These are phyloP conservation scores for Neofusicoccum kwambonambiense DNA, from an alignment of 2,329 filamentous ascomycete species.

Conservation along the genomic window DNA sequence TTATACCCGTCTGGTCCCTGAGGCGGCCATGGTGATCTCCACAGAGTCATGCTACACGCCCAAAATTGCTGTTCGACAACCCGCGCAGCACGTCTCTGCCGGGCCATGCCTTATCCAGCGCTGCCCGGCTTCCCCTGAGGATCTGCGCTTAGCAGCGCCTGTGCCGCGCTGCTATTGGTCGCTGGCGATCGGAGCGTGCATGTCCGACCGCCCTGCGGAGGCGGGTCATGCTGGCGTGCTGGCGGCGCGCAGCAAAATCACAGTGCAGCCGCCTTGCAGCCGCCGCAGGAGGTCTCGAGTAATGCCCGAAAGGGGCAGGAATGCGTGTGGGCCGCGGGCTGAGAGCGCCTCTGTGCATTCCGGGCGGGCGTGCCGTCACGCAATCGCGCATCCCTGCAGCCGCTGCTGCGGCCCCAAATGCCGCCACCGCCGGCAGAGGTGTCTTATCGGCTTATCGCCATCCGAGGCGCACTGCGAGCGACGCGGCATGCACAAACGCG, in stretches of 20 bases:
- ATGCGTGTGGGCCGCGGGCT: neutral
- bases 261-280: neutral
- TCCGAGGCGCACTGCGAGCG: neutral
- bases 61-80: neutral
- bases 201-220: slow-evolving; percentile 10
- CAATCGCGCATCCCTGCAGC: slow-evolving; percentile 1
- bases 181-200: neutral
- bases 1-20: slow-evolving; percentile 12
- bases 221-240: neutral
- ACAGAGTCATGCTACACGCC: slow-evolving; percentile 1
- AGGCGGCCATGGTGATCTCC: slow-evolving; percentile 12
- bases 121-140: slow-evolving; percentile 9
- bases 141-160: slow-evolving; percentile 8
- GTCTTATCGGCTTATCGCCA: slow-evolving; percentile 1
- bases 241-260: neutral
- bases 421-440: slow-evolving; percentile 1
- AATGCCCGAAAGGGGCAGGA: neutral
- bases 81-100: neutral
- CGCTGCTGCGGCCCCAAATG: neutral
- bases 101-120: neutral
- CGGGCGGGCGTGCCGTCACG: slow-evolving; percentile 1
- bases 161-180: slow-evolving; percentile 6
- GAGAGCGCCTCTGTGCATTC: neutral
- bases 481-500: neutral
- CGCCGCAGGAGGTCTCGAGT: neutral